Conservation (phyloP, 2,329 filamentous ascomycete species). For the Chaetothyriales sp. region DNA sequence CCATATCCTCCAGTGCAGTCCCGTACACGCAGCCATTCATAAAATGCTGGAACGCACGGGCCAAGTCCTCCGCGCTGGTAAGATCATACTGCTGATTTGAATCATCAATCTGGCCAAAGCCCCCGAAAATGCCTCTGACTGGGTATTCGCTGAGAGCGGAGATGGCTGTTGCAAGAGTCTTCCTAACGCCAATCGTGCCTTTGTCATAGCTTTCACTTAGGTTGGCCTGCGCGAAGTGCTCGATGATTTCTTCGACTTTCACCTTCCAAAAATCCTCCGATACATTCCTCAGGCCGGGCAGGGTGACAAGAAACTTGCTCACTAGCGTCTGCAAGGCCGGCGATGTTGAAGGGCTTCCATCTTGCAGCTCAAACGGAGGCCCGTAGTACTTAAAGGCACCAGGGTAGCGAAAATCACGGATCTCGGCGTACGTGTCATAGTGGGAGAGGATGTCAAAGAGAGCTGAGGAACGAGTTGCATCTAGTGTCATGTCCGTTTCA, state of each 20-base stretch:
- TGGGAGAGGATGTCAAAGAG: constrained; percentile 43
- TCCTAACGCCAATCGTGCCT: constrained; percentile 57
- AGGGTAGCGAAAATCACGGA: constrained; percentile 56
- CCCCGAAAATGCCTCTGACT: constrained; percentile 52
- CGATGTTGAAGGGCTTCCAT: constrained; percentile 34
- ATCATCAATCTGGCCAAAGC: constrained; percentile 32
- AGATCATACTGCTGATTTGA: constrained; percentile 40
- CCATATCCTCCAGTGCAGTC: constrained; percentile 50
- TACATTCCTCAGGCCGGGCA: constrained; percentile 54
- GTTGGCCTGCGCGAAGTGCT: constrained; percentile 51
- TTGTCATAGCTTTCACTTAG: constrained; percentile 75
- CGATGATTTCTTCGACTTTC: constrained; percentile 47
- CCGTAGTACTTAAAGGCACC: constrained; percentile 54
- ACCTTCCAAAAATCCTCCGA: constrained; percentile 51
- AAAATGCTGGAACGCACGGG: constrained; percentile 52
- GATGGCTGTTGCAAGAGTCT: constrained; percentile 59
- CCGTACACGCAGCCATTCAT: constrained; percentile 56
- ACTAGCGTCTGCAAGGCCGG: constrained; percentile 58
- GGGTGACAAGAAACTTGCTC: constrained; percentile 47
- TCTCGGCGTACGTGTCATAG: constrained; percentile 48
- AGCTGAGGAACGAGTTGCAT: constrained; percentile 33
- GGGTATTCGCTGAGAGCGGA: constrained; percentile 58
- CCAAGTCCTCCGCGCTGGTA: constrained; percentile 46
- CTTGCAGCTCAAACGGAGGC: constrained; percentile 44
- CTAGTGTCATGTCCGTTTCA: neutral